These are phyloP conservation scores for Pelargonium nanum DNA, from an alignment of 345 rosid genomes.

Conservation along the genomic window DNA sequence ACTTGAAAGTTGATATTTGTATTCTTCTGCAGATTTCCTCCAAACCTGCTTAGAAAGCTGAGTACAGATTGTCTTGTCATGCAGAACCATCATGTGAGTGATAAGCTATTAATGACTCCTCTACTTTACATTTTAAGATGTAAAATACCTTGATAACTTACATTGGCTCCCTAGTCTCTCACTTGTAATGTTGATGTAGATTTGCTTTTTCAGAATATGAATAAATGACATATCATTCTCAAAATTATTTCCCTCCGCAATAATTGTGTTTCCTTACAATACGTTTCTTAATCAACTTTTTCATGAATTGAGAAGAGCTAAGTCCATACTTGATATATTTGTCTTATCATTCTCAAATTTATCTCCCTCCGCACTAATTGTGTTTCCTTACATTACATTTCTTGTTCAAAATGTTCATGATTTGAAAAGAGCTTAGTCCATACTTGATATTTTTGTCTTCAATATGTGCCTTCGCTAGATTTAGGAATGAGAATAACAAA, in stretches of 20 bases:
- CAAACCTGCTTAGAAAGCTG: conserved; percentile 47
- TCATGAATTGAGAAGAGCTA: too few species aligned
- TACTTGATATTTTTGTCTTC: too few species aligned
- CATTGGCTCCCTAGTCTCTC: too few species aligned
- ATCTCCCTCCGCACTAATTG: background rate
- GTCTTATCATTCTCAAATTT: too few species aligned
- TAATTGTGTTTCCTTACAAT: background rate
- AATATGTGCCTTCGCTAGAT: too few species aligned
- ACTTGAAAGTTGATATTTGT: background rate
- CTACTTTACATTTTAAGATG: background rate
- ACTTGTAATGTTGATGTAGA: too few species aligned
- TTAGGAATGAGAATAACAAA: too few species aligned
- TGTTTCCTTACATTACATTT: background rate
- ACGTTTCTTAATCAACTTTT: too few species aligned
- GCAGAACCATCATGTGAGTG: conserved; percentile 85
- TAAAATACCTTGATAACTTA: background rate
- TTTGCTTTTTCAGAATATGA: background rate
- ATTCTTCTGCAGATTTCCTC: conserved; percentile 45
- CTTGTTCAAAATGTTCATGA: too few species aligned
- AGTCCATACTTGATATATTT: too few species aligned
- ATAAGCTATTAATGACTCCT: background rate
- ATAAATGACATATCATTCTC: background rate
- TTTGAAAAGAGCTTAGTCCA: too few species aligned
- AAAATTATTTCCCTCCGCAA: background rate
- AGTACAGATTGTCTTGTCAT: conserved; percentile 72